Conservation (phyloP, 208 protist species). For the Leishmania guyanensis region DNA sequence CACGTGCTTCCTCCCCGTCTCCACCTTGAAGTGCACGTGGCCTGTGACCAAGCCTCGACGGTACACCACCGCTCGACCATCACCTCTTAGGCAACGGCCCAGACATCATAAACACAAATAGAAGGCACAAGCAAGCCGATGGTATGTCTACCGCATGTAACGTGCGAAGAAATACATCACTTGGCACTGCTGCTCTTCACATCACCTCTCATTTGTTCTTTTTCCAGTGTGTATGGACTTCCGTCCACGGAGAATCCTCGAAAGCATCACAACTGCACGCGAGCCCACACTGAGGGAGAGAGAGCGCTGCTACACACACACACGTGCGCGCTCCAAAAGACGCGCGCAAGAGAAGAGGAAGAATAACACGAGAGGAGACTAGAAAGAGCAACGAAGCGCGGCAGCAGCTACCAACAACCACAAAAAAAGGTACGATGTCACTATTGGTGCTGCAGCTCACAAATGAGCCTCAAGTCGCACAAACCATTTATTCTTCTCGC, state of each 20-base stretch:
- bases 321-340: background rate
- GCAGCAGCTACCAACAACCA: background rate
- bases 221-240: background rate
- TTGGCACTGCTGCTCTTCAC: background rate
- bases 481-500: background rate
- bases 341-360: background rate
- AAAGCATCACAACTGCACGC: background rate
- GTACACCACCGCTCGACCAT: background rate
- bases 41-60: background rate
- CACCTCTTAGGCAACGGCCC: background rate
- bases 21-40: background rate
- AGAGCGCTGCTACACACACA: background rate
- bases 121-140: background rate
- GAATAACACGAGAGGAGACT: background rate
- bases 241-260: background rate
- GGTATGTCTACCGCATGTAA: background rate
- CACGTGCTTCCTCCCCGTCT: background rate
- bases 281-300: background rate
- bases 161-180: background rate
- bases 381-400: background rate
- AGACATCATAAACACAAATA: conserved; percentile 3
- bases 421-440: background rate
- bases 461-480: background rate
- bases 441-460: background rate
- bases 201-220: background rate